These are phyloP conservation scores for Corymbia calophylla DNA, from an alignment of 441 rosid genomes.

Conservation along the genomic window DNA sequence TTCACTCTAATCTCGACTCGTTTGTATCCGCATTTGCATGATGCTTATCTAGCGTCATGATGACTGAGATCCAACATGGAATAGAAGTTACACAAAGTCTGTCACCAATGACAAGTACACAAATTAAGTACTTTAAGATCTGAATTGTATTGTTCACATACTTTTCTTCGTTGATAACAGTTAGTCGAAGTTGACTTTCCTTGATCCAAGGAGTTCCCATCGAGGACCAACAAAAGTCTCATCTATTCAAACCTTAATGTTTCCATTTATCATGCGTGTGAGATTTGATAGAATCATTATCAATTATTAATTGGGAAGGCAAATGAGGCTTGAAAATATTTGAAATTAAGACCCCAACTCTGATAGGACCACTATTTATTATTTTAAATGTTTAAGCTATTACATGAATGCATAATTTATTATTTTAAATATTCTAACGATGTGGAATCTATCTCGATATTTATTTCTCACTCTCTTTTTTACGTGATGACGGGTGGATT, in stretches of 20 bases:
- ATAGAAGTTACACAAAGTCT: not conserved
- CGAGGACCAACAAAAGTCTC: not conserved
- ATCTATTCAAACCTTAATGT: not conserved
- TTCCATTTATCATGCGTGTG: not conserved
- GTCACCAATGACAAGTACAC: not conserved
- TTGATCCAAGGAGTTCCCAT: not conserved
- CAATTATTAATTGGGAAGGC: too few relatives aligned
- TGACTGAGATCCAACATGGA: not conserved
- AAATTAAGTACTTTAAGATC: not conserved
- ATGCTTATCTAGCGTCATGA: accelerated
- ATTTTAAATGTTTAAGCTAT: too few relatives aligned
- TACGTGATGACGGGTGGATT: too few relatives aligned
- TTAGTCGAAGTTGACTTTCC: not conserved
- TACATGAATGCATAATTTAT: too few relatives aligned
- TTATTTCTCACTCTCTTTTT: not conserved
- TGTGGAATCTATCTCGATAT: not conserved
- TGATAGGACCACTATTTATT: too few relatives aligned
- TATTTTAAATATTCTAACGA: too few relatives aligned
- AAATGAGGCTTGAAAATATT: too few relatives aligned
- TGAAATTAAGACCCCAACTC: too few relatives aligned
- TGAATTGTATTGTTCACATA: not conserved
- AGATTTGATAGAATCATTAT: too few relatives aligned
- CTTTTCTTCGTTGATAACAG: not conserved
- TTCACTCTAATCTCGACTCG: too few relatives aligned
- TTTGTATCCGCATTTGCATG: too few relatives aligned